These are phyloP conservation scores for Hypoxylon rubiginosum DNA, from an alignment of 2,329 filamentous ascomycete genomes.

Conservation along the genomic window DNA sequence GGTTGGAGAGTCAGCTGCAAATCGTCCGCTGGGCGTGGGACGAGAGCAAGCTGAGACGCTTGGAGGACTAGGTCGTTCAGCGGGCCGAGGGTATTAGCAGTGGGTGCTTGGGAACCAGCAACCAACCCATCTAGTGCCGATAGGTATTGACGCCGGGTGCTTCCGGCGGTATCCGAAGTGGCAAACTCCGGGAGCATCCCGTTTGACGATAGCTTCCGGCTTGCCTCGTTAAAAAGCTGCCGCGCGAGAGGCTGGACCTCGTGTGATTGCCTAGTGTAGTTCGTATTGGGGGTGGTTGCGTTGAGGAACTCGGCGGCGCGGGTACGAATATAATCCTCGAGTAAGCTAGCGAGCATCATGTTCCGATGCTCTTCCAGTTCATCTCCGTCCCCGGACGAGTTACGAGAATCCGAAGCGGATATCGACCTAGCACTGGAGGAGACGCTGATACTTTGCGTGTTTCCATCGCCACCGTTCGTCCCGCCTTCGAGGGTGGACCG, in stretches of 20 bases:
- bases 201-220: conserved; percentile 46
- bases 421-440: conserved; percentile 29
- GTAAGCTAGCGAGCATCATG: conserved; percentile 51
- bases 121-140: conserved; percentile 48
- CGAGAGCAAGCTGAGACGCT: conserved; percentile 41
- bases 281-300: conserved; percentile 41
- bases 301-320: conserved; percentile 50
- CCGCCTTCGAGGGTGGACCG: conserved; percentile 4
- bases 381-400: conserved; percentile 28
- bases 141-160: conserved; percentile 49
- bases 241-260: conserved; percentile 47
- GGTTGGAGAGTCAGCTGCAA: conserved; percentile 42
- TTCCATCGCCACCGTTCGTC: conserved; percentile 27
- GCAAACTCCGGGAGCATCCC: conserved; percentile 40
- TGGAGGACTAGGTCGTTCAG: conserved; percentile 45
- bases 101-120: conserved; percentile 32
- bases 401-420: conserved; percentile 29
- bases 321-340: conserved; percentile 51
- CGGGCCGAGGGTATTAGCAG: conserved; percentile 37
- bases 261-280: conserved; percentile 47
- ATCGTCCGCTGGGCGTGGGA: conserved; percentile 44
- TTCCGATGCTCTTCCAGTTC: conserved; percentile 49
- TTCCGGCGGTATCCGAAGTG: conserved; percentile 39
- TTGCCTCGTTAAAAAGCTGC: conserved; percentile 46
- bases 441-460: conserved; percentile 30